Conservation (phyloP, 225 moss, liverwort and hornwort genomes). For the Ulota crispa region DNA sequence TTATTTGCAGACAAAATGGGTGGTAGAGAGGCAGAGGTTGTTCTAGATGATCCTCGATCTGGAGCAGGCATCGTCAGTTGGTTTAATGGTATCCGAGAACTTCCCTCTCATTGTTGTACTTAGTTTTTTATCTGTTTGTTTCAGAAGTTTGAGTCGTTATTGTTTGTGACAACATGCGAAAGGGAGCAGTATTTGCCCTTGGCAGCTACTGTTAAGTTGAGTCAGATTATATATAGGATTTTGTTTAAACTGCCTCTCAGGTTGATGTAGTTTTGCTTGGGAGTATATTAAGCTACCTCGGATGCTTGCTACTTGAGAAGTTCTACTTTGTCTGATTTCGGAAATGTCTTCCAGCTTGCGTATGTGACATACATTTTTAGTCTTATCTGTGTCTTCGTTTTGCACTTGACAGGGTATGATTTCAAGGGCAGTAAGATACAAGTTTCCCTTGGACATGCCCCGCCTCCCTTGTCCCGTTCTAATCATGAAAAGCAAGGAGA, state of each 20-base stretch:
- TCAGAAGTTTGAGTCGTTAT: background rate
- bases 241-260: background rate
- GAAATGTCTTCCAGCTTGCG: background rate
- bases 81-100: slow-evolving; percentile 73
- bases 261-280: background rate
- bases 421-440: slow-evolving; percentile 99
- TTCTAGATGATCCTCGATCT: slow-evolving; percentile 94
- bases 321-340: background rate
- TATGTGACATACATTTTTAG: background rate
- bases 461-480: slow-evolving; percentile 60
- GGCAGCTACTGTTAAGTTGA: background rate
- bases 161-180: background rate
- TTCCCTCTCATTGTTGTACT: background rate
- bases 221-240: background rate
- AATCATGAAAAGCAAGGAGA: slow-evolving; percentile 77
- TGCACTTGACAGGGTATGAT: slow-evolving; percentile 73
- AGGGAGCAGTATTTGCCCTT: background rate
- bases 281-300: background rate
- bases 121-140: background rate
- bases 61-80: slow-evolving; percentile 93
- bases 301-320: background rate
- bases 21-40: slow-evolving; percentile 89
- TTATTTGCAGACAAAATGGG: slow-evolving; percentile 90
- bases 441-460: slow-evolving; percentile 81
- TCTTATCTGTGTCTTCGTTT: background rate